These are phyloP conservation scores for Saccharum officinarum DNA, from an alignment of 176 grass and related monocot species.

Conservation along the genomic window DNA sequence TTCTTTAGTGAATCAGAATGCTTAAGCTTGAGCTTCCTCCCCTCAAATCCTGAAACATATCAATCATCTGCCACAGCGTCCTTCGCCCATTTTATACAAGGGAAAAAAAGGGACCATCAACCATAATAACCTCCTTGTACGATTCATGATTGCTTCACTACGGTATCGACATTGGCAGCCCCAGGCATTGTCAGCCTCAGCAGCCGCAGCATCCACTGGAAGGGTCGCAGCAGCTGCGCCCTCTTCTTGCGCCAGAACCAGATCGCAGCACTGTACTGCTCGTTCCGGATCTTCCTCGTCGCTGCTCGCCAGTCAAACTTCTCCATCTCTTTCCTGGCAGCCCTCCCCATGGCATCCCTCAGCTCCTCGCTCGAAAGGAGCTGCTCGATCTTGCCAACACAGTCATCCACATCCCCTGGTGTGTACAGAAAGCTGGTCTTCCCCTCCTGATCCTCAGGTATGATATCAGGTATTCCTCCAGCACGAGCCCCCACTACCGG, in stretches of 20 bases:
- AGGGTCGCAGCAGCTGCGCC: constrained; percentile 46
- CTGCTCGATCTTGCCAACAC: constrained; percentile 58
- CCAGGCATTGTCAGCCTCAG: neutral
- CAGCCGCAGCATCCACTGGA: constrained; percentile 47
- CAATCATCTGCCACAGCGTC: neutral
- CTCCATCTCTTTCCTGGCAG: constrained; percentile 73
- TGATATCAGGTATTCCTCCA: constrained; percentile 71
- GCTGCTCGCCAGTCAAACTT: constrained; percentile 66
- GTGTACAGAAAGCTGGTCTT: constrained; percentile 65
- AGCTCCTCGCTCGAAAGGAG: constrained; percentile 52
- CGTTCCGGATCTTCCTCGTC: constrained; percentile 58
- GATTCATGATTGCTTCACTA: neutral
- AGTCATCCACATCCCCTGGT: constrained; percentile 66
- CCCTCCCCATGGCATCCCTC: constrained; percentile 49
- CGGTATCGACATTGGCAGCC: neutral
- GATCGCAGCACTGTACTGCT: constrained; percentile 67
- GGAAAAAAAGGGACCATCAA: neutral
- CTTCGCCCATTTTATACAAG: neutral
- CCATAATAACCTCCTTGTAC: neutral
- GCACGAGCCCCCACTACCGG: constrained; percentile 62
- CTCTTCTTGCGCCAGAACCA: constrained; percentile 73
- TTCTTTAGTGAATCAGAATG: too few species aligned
- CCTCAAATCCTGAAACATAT: neutral
- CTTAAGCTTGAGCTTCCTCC: too few species aligned
- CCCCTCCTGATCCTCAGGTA: constrained; percentile 61